Evolutionary conservation across 1,284 basidiomycete species (phyloP), one percentile per base, ranked within the genome.

Genomic region (Hypsizygus ulmarius): DNA sequence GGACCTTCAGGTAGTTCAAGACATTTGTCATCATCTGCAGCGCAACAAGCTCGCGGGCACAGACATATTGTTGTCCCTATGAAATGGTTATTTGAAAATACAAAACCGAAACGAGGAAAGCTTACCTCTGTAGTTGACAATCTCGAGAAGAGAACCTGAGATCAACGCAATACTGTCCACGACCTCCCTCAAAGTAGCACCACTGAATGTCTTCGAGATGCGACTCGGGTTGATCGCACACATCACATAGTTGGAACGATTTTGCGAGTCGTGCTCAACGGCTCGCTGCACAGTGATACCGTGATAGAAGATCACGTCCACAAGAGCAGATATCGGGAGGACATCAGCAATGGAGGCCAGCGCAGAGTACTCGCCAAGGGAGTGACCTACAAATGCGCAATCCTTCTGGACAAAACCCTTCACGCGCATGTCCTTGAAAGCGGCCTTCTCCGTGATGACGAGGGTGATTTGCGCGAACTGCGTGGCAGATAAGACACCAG

Each of bases 221-320:
- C 96, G 87, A 59, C 92, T 89, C 1, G 97, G 97, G 70, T 98
- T 98, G 63, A 97, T 90, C 12, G 96, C 96, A 69, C 94, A 95
- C 97, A 99, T 98, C 14, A 93, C 95, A 63, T 98, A 99, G 68
- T 96, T 93, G 28, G 92, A 95, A 44, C 96, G 84, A 64, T 95
- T 95, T 51, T 90, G 77, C 2, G 87, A 77, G 63, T 98, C 96
- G 39, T 95, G 91, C 69, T 97, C 91, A 51, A 97, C 95, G 15
- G 95, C 95, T 38, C 94, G 91, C 66, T 97, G 95, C 96, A 99
- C 99, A 42, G 96, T 99, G 63, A 99, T 96, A 65, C 96, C 96
- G 69, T 96, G 93, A 71, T 97, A 98, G 81, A 99, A 98, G 36
- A 99, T 95, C 63, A 99, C 92, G 60, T 98, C 95, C 59, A 96